Conservation (phyloP, 805 yeast species). For the Blastobotrys chiropterorum region DNA sequence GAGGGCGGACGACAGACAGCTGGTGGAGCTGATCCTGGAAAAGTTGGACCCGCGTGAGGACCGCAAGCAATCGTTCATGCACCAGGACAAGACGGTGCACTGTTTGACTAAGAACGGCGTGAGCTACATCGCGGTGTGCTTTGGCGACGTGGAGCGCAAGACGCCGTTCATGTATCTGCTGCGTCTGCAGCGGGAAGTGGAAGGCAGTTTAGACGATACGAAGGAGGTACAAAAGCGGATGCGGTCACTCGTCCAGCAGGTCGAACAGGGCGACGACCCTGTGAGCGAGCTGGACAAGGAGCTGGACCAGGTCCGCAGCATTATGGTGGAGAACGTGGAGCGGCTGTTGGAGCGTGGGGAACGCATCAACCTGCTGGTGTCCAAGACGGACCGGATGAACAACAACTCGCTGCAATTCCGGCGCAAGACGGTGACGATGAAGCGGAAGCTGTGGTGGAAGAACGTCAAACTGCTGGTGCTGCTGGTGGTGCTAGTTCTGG, state of each 20-base stretch:
- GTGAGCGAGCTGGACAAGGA: conserved; percentile 35
- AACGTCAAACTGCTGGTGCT: conserved; percentile 26
- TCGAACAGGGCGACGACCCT: conserved; percentile 22
- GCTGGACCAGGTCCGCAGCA: conserved; percentile 54
- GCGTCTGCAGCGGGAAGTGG: conserved; percentile 16
- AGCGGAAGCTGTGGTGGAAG: conserved; percentile 65
- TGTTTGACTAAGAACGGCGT: conserved; percentile 27
- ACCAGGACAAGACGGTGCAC: conserved; percentile 28
- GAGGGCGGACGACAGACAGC: conserved; percentile 9
- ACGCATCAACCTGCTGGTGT: conserved; percentile 61
- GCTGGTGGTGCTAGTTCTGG: not conserved
- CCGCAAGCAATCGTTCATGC: conserved; percentile 26
- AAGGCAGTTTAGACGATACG: not conserved
- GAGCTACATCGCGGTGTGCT: conserved; percentile 25
- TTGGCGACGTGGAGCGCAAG: conserved; percentile 16
- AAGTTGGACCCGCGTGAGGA: conserved; percentile 23
- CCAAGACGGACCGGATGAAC: conserved; percentile 70
- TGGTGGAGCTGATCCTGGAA: conserved; percentile 18
- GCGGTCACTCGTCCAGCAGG: conserved; percentile 3
- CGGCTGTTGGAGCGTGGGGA: conserved; percentile 73
- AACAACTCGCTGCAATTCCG: conserved; percentile 63
- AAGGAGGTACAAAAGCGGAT: conserved; percentile 2
- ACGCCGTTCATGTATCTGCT: conserved; percentile 22
- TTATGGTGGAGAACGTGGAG: conserved; percentile 71
- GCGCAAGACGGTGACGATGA: conserved; percentile 56